phyloP scores from a whole-genome alignment of 148 eudicot genomes.

The Nepenthes mirabilis region DNA sequence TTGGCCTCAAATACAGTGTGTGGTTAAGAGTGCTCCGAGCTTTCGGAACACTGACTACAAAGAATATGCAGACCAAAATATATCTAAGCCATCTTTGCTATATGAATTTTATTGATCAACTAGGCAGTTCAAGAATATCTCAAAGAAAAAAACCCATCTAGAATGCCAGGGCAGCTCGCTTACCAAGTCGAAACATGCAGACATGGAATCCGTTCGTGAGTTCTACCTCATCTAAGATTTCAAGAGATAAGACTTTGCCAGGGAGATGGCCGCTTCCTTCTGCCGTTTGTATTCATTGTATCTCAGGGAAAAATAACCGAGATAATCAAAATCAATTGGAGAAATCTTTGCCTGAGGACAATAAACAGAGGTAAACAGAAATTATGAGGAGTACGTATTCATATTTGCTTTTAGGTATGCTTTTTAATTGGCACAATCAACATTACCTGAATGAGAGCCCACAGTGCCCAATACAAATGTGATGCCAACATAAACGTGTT shows the following conservation, averaged over 20 bases:
- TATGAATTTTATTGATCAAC: no score
- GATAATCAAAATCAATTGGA: conserved; percentile 80
- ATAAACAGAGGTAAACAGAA: background rate
- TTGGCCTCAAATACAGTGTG: no score
- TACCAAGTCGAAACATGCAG: no score
- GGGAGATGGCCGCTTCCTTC: conserved; percentile 41
- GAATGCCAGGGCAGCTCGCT: no score
- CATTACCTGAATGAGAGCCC: conserved; percentile 96
- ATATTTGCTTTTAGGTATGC: background rate
- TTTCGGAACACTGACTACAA: no score
- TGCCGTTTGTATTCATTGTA: conserved; percentile 72
- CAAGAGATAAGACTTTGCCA: conserved; percentile 39
- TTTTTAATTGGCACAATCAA: background rate
- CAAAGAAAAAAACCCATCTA: no score
- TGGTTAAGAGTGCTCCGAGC: no score
- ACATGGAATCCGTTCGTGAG: no score
- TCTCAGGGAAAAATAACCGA: conserved; percentile 68
- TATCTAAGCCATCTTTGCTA: no score
- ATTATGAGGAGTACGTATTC: background rate
- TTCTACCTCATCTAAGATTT: conserved; percentile 3
- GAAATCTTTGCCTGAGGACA: conserved; percentile 80
- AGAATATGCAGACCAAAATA: no score
- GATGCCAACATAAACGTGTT: conserved; percentile 76
- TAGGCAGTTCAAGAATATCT: no score
- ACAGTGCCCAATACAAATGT: conserved; percentile 87